Evolutionary conservation across 2,329 filamentous ascomycete species (phyloP).

Genomic region (Microcyclospora pomicola): DNA sequence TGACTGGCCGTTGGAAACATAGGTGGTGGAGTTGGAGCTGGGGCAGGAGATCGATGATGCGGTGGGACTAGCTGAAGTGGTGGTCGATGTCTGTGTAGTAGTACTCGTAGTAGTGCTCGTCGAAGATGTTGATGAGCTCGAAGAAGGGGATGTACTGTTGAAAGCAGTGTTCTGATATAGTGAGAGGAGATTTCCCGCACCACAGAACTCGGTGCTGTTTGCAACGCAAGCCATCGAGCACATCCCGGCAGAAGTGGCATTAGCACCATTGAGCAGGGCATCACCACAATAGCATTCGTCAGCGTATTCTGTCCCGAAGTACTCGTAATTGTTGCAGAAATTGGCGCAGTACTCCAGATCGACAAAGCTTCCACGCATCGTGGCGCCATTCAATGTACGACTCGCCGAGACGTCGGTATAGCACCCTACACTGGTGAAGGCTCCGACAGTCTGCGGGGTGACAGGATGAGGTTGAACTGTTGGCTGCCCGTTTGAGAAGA

Average conservation of each 20-base stretch:
- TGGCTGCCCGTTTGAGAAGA: slow-evolving; percentile 18
- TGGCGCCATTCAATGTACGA: slow-evolving; percentile 15
- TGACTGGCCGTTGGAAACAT: slow-evolving; percentile 7
- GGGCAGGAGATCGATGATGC: slow-evolving; percentile 10
- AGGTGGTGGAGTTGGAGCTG: slow-evolving; percentile 9
- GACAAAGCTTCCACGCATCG: slow-evolving; percentile 20
- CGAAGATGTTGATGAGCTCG: slow-evolving; percentile 4
- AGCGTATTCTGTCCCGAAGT: slow-evolving; percentile 27
- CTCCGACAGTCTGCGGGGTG: slow-evolving; percentile 16
- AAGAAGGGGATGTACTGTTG: no score
- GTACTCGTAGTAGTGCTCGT: slow-evolving; percentile 5
- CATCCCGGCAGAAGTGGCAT: slow-evolving; percentile 6
- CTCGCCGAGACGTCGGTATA: slow-evolving; percentile 17
- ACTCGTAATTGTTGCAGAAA: slow-evolving; percentile 23
- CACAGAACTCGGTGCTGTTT: slow-evolving; percentile 17
- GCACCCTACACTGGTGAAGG: slow-evolving; percentile 14
- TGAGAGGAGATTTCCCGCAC: slow-evolving; percentile 15
- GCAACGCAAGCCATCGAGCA: slow-evolving; percentile 19
- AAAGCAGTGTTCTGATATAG: slow-evolving; percentile 12
- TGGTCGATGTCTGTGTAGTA: slow-evolving; percentile 2
- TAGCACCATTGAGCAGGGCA: slow-evolving; percentile 8
- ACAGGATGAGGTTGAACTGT: slow-evolving; percentile 10
- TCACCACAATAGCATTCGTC: slow-evolving; percentile 25
- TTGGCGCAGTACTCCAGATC: slow-evolving; percentile 27
- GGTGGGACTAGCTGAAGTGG: slow-evolving; percentile 1